Base-by-base conservation (phyloP, 345 rosid species). In the Clausena lansium region DNA sequence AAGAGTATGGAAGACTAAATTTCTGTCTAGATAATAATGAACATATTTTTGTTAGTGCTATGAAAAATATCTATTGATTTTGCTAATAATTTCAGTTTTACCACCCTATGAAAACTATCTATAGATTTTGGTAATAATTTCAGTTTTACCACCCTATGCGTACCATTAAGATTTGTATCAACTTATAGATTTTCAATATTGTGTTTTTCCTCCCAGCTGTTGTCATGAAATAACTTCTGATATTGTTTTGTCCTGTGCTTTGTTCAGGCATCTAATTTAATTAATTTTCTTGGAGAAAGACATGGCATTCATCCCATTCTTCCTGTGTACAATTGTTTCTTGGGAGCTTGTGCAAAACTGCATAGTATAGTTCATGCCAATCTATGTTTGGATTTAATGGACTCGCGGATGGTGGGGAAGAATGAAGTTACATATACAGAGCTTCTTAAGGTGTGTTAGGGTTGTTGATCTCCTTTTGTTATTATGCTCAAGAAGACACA, bases 381-480 rank as follows among this genome's bases (percentile, higher is more conserved):
- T 85, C 88, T 81, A 70, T 95, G 98, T 82, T 87, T 95, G 87
- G 96, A 93, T 75, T 83, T 88, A 85, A 95, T 95, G 99, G 97
- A 90, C 75, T 81, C 22, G 4, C 79, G 76, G 77, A 81, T 79
- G 85, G 85, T 87, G 25, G 98, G 94, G 76, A 95, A 87, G 91
- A 86, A 91, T 78, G 95, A 89, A 80, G 79, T 63, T 73, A 95
- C 99, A 60, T 92, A 93, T 80, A 36, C 74, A 35, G 87, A 84
- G 79, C 96, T 93, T 81, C 98, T 93, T 70, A 85, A 93, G 94
- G 98, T 93, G 75, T 78, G 89, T 81, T 47, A 50, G 59, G 20
- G 22, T 66, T 67, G 20, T 66, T 76, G 13, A 41, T 54, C 64
- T 79, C 27, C 38, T n/a, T 71, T 54, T 69, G 15, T 75, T 68